Evolutionary conservation across 257 asterid species (phyloP), one percentile per base, ranked within the genome.

Genomic region (Ophiorrhiza pumila): DNA sequence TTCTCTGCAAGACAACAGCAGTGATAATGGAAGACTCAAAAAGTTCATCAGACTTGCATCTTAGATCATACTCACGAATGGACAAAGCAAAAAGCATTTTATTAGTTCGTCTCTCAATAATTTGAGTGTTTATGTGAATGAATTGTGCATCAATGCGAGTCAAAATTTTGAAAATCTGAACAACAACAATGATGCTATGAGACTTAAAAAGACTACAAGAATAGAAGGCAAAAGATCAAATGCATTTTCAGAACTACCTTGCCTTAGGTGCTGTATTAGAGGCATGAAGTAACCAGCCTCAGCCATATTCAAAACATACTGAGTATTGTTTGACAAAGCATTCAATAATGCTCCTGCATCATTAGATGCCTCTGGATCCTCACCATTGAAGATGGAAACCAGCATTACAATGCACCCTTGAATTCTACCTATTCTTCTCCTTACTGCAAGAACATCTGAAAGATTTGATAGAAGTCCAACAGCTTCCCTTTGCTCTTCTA

Each of bases 261-360:
- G 82, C 71, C 81, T 86, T 35, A 91, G 85, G 83, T 86, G 85
- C 61, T 79, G 87, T 65, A 91, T 82, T 22, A 91, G 80, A 62
- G 98, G 98, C 83, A 80, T 88, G 85, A 91, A 94, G 72, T 88
- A 94, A 61, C 96, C 96, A 37, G 98, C 98, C 77, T 91, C 98
- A 15, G 98, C 97, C 94, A 94, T 94, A 79, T 94, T 89, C 71
- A 91, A 92, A 76, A 88, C 96, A 83, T 88, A 87, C 59, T 94
- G 97, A 69, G 93, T 79, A 74, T 87, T 94, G 77, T 77, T 78
- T 5, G 98, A 88, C 84, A 94, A 77, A 23, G 81, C 62, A 82
- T 83, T 82, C 23, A 94, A 78, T 76, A 94, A 68, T 68, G 62
- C 75, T 68, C 72, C 83, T 12, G 97, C 96, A 77, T 90, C 85